Base-by-base conservation (phyloP, 176 grass and related monocot species). In the Raddia guianensis region DNA sequence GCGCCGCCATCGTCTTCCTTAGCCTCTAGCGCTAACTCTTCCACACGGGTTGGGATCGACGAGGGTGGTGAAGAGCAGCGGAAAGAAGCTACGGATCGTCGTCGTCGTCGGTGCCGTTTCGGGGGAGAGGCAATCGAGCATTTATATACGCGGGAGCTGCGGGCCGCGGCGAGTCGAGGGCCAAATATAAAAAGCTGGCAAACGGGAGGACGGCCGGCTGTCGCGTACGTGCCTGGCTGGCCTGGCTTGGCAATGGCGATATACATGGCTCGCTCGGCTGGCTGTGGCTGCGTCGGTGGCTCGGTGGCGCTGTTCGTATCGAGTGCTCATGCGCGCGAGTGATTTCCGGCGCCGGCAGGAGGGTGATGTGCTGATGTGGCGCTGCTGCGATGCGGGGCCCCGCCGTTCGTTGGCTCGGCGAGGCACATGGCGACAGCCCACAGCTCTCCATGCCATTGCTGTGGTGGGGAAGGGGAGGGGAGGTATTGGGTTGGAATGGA, bases 1-100 rank as follows among this genome's bases (percentile, higher is more conserved):
- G 64, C 45, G 70, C 72, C n/a, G 84, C 75, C 83, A 88, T 88
- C 57, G 7, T 34, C 52, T 3, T 50, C 52, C 5, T 50, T 53
- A 19, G 83, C 34, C 61, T 49, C 48, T 63, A 27, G 27, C 6
- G 9, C 49, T 8, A 11, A 60, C 19, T 60, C 57, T 27, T 12
- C 27, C 27, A 27, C 20, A 60, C 57, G 5, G 9, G 7, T 1
- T 27, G 20, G 54, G 10, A 6, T 40, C 37, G 37, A 40, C 37
- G 37, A 40, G 37, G 50, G 12, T 37, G 8, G 15, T 1, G 47
- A 71, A 66, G 33, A 12, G 33, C 3, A 45, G 61, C 42, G 9
- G 20, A 12, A 18, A 12, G 35, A 59, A 15, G 51, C 18, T 11
- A 45, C 12, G 34, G 49, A 42, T 78, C 2, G 18, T 0, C 15